Conservation (phyloP, 2,329 filamentous ascomycete species). For the Ascochyta viciae-villosae region DNA sequence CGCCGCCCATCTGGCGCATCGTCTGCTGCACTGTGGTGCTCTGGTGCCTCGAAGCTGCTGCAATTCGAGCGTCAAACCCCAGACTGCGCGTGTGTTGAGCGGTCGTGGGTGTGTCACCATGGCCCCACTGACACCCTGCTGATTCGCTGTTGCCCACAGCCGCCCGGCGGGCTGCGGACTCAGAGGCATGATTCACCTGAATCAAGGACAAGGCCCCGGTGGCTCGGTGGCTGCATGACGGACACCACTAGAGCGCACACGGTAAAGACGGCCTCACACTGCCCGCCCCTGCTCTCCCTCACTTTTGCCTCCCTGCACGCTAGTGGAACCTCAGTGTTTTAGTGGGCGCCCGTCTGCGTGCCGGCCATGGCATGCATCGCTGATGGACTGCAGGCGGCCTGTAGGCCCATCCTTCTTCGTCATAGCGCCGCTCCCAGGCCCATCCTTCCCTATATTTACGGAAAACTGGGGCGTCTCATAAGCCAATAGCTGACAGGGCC, state of each 20-base stretch:
- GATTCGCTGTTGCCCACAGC: conserved; percentile 31
- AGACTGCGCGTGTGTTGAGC: conserved; percentile 26
- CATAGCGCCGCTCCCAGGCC: conserved; percentile 45
- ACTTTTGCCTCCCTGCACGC: conserved; percentile 36
- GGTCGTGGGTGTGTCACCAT: conserved; percentile 33
- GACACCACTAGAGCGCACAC: conserved; percentile 21
- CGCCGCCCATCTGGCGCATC: conserved; percentile 15
- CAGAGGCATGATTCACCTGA: conserved; percentile 34
- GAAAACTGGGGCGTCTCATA: conserved; percentile 36
- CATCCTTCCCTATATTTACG: conserved; percentile 50
- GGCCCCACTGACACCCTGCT: conserved; percentile 21
- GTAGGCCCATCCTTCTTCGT: conserved; percentile 46
- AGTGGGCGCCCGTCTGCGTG: conserved; percentile 32
- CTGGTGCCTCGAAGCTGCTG: conserved; percentile 38
- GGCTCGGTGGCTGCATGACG: conserved; percentile 32
- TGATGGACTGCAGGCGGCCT: conserved; percentile 40
- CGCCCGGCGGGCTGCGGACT: conserved; percentile 34
- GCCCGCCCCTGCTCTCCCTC: conserved; percentile 27
- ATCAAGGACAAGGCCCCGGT: conserved; percentile 32
- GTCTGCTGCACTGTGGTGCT: conserved; percentile 19
- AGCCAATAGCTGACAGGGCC: conserved; percentile 38
- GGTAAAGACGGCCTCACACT: conserved; percentile 28
- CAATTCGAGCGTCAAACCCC: conserved; percentile 39
- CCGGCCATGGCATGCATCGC: conserved; percentile 38
- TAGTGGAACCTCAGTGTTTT: conserved; percentile 35